Percentiles rank a stretch among this genome's conserved stretches.
These are phyloP conservation scores for Lodderomyces orthopsilosis DNA, from an alignment of 1,139 yeast genomes.

Conservation along the genomic window DNA sequence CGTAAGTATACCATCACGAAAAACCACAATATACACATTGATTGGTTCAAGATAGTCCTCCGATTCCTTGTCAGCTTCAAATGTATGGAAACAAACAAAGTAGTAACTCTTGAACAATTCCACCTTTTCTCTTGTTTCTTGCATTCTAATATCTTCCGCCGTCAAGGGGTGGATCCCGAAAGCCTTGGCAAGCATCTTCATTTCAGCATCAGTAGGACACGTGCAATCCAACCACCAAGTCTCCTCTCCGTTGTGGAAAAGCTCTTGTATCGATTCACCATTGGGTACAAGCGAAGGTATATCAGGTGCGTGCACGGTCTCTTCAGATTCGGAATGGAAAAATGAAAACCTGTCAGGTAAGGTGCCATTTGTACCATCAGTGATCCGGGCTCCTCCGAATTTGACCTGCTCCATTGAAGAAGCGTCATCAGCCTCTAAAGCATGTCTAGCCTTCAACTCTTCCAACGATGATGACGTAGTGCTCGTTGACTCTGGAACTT, in stretches of 20 bases:
- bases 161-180: constrained; percentile 84
- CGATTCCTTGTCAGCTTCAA: constrained; percentile 68
- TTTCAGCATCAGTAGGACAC: constrained; percentile 66
- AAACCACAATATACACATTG: constrained; percentile 84
- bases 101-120: constrained; percentile 70
- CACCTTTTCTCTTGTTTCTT: constrained; percentile 80
- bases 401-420: constrained; percentile 26
- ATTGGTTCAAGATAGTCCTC: constrained; percentile 84
- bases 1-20: constrained; percentile 74
- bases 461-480: constrained; percentile 11
- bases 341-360: constrained; percentile 81
- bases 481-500: constrained; percentile 10
- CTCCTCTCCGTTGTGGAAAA: constrained; percentile 58
- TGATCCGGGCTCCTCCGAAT: constrained; percentile 12
- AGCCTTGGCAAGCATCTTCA: constrained; percentile 61
- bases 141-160: constrained; percentile 80
- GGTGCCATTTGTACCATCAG: constrained; percentile 15
- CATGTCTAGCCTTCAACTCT: constrained; percentile 34
- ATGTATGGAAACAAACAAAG: constrained; percentile 77
- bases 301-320: constrained; percentile 87
- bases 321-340: constrained; percentile 77
- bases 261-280: constrained; percentile 59
- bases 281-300: constrained; percentile 69
- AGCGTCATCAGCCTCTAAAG: constrained; percentile 26
- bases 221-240: constrained; percentile 75